These are phyloP conservation scores for Dactylella cylindrospora DNA, from an alignment of 2,329 filamentous ascomycete species.

Conservation along the genomic window DNA sequence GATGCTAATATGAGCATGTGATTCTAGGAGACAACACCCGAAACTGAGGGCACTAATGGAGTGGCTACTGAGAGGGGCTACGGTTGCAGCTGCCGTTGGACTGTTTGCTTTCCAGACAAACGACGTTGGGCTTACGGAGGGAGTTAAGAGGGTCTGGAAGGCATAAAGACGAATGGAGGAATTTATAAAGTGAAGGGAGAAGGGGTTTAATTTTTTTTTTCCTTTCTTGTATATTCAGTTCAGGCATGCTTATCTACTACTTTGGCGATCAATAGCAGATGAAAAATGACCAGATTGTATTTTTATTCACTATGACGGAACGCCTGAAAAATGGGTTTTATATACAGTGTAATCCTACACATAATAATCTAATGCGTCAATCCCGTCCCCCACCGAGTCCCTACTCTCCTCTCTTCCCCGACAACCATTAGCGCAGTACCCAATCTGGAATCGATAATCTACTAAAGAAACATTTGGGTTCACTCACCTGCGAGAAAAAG, in stretches of 20 bases:
- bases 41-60: conserved; percentile 53
- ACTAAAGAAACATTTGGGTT: conserved; percentile 5
- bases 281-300: too few species aligned
- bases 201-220: conserved; percentile 3
- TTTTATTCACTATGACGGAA: too few species aligned
- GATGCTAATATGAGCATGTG: conserved; percentile 9
- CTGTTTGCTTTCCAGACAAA: conserved; percentile 99
- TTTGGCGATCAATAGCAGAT: conserved; percentile 13
- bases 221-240: conserved; percentile 20
- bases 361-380: too few species aligned
- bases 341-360: not conserved
- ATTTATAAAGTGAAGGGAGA: not conserved
- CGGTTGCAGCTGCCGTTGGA: conserved; percentile 78
- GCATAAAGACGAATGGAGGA: conserved; percentile 57
- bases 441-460: not conserved
- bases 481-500: conserved; percentile 50
- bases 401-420: not conserved
- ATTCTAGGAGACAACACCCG: conserved; percentile 30
- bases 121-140: conserved; percentile 90
- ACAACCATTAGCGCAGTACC: conserved; percentile 34
- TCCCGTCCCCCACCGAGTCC: not conserved
- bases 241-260: conserved; percentile 22
- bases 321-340: too few species aligned
- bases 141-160: conserved; percentile 83
- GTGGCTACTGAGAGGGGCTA: conserved; percentile 78